Evolutionary conservation across 2,329 filamentous ascomycete species (phyloP).

Genomic region (Colletotrichum lini): DNA sequence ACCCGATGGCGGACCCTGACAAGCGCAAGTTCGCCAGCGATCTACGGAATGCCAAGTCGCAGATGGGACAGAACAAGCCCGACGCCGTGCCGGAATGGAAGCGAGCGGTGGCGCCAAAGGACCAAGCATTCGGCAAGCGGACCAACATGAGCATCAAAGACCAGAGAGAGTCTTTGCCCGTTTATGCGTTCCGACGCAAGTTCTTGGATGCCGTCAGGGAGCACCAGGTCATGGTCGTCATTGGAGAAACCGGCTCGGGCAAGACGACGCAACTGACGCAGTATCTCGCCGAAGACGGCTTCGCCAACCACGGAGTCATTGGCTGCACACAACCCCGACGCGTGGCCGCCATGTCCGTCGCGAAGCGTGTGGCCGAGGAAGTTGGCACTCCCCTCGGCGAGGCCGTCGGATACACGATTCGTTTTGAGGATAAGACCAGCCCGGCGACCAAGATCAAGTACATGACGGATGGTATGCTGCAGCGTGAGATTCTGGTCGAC

Average conservation of each 20-base stretch:
- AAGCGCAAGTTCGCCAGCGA: conserved; percentile 92
- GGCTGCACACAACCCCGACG: conserved; percentile 97
- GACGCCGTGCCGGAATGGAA: conserved; percentile 94
- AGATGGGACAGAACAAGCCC: conserved; percentile 64
- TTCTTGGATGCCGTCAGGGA: conserved; percentile 88
- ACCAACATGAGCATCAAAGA: conserved; percentile 95
- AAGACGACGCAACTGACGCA: conserved; percentile 98
- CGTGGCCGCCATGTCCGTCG: conserved; percentile 97
- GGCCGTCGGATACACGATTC: conserved; percentile 97
- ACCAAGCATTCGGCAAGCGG: conserved; percentile 86
- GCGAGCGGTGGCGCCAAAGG: conserved; percentile 82
- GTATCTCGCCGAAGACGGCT: conserved; percentile 93
- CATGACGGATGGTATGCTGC: conserved; percentile 99
- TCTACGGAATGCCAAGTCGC: conserved; percentile 76
- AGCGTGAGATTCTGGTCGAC: conserved; percentile 94
- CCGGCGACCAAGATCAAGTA: conserved; percentile 96
- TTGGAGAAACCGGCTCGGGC: conserved; percentile 96
- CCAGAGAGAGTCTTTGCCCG: conserved; percentile 89
- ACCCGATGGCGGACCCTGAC: conserved; percentile 92
- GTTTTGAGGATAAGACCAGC: conserved; percentile 95
- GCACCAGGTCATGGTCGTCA: conserved; percentile 94
- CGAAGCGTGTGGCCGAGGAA: conserved; percentile 96
- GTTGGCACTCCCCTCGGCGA: conserved; percentile 91
- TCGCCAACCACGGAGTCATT: conserved; percentile 88
- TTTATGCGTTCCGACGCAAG: conserved; percentile 89